Conservation (phyloP, 176 grass and related monocot genomes). For the Eleusine coracana region DNA sequence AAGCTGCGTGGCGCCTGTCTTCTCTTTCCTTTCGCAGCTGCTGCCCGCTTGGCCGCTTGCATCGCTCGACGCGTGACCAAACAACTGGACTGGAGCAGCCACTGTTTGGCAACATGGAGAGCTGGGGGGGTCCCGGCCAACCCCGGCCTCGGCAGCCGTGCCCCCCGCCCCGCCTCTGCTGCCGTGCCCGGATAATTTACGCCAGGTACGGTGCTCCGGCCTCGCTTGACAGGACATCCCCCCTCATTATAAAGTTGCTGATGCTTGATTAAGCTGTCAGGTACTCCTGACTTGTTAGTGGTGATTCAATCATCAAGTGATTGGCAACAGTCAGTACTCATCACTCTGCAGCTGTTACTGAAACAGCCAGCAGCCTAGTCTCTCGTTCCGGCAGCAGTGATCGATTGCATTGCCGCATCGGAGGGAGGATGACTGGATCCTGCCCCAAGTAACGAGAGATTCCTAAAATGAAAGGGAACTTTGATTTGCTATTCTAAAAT, state of each 20-base stretch:
- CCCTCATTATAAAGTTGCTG: background rate
- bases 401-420: too few species aligned
- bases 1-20: background rate
- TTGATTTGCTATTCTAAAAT: too few species aligned
- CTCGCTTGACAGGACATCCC: background rate
- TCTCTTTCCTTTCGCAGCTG: background rate
- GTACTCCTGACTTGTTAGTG: too few species aligned
- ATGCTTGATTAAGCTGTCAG: too few species aligned
- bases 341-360: too few species aligned
- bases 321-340: too few species aligned
- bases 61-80: background rate
- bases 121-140: background rate
- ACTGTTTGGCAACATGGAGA: conserved; percentile 5
- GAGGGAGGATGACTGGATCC: too few species aligned
- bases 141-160: background rate
- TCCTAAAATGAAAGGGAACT: too few species aligned
- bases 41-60: background rate
- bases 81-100: background rate
- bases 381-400: too few species aligned
- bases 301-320: too few species aligned
- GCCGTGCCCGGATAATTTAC: background rate
- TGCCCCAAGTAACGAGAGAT: too few species aligned
- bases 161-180: background rate
- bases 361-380: too few species aligned
- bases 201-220: background rate